A percentile compares a stretch with the other conserved stretches of the same genome.
Evolutionary conservation across 1,284 basidiomycete genomes (phyloP).

Genomic region (Rhizopogon parksii): DNA sequence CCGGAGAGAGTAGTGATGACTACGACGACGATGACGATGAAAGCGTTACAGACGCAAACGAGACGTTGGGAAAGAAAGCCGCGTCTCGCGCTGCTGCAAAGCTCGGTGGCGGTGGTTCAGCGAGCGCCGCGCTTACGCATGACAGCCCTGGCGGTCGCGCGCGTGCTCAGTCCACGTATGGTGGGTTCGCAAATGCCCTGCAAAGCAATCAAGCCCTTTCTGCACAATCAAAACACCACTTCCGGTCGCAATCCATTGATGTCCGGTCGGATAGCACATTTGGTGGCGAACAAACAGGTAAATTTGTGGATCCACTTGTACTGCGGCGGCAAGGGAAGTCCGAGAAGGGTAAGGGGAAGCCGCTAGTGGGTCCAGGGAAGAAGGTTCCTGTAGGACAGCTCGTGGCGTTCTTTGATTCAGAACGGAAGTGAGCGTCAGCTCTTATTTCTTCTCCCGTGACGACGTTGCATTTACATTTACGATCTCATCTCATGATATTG

Average conservation of each 20-base stretch:
- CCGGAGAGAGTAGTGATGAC: slow-evolving; percentile 31
- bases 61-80: slow-evolving; percentile 54
- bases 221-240: slow-evolving; percentile 14
- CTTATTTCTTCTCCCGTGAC: neutral
- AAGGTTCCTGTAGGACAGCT: slow-evolving; percentile 70
- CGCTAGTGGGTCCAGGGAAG: slow-evolving; percentile 29
- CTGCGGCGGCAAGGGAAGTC: slow-evolving; percentile 56
- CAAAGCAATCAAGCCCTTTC: slow-evolving; percentile 22
- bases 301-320: slow-evolving; percentile 68
- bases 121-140: slow-evolving; percentile 1
- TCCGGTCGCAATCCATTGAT: slow-evolving; percentile 27
- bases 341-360: slow-evolving; percentile 33
- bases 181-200: slow-evolving; percentile 15
- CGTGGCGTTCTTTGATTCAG: slow-evolving; percentile 77
- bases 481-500: neutral
- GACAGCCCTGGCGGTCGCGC: slow-evolving; percentile 24
- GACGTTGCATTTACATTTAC: neutral
- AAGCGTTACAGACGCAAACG: slow-evolving; percentile 41
- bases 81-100: slow-evolving; percentile 25
- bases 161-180: slow-evolving; percentile 49
- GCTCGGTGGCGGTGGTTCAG: slow-evolving; percentile 17
- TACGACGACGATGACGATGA: slow-evolving; percentile 25
- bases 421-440: slow-evolving; percentile 32
- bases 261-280: slow-evolving; percentile 14
- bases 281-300: slow-evolving; percentile 12